Percentiles rank a stretch among this genome's conserved stretches.
These are phyloP conservation scores for Kuraishia capsulata DNA, from an alignment of 805 yeast species.

Conservation along the genomic window DNA sequence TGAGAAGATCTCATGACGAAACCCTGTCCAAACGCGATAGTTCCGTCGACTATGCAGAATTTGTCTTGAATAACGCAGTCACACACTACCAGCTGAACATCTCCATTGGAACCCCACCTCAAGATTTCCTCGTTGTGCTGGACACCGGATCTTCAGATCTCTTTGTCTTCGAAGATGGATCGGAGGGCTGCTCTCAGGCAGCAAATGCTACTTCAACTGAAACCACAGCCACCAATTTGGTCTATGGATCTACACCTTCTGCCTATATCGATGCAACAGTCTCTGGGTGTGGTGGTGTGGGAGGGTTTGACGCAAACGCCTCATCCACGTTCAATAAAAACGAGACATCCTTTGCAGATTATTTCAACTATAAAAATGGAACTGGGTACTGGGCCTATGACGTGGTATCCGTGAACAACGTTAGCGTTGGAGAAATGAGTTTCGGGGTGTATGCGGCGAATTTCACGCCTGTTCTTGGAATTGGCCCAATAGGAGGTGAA, in stretches of 20 bases:
- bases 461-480: conserved; percentile 58
- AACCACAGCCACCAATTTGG: background rate
- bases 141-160: conserved; percentile 40
- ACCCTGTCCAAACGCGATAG: conserved; percentile 7
- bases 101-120: conserved; percentile 33
- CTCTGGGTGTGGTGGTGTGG: conserved; percentile 29
- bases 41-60: conserved; percentile 5
- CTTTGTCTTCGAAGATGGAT: conserved; percentile 21
- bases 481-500: conserved; percentile 65
- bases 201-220: background rate
- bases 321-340: conserved; percentile 32
- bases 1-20: conserved; percentile 9
- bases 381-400: conserved; percentile 57
- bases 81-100: conserved; percentile 33
- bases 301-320: conserved; percentile 34
- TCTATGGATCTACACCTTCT: background rate
- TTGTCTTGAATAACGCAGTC: background rate
- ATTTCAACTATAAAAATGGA: conserved; percentile 41
- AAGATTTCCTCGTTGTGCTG: conserved; percentile 33
- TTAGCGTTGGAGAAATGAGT: conserved; percentile 39
- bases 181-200: background rate
- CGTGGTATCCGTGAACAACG: conserved; percentile 39
- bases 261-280: background rate
- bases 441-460: conserved; percentile 73
- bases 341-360: conserved; percentile 32